phyloP scores from a whole-genome alignment of 2,329 filamentous ascomycete species.

The Rhynchosporium secalis region DNA sequence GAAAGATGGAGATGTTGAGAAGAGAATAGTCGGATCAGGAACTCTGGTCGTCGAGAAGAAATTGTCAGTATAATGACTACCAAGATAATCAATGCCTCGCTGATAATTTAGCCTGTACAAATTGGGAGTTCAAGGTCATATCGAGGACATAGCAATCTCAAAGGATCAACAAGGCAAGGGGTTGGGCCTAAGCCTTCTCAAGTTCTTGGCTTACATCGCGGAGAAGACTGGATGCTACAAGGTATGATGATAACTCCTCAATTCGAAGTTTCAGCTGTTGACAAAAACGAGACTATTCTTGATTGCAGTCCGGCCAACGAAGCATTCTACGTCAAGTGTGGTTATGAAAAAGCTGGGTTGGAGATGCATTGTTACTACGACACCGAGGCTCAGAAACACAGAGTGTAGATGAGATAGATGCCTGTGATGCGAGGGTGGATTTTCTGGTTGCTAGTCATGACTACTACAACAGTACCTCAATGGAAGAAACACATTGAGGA shows the following conservation, averaged over 20 bases:
- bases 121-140: conserved; percentile 83
- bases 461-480: neutral
- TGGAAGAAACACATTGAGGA: neutral
- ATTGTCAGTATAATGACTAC: conserved; percentile 63
- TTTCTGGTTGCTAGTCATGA: neutral
- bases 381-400: conserved; percentile 20
- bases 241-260: conserved; percentile 44
- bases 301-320: conserved; percentile 96
- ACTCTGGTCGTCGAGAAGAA: conserved; percentile 90
- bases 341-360: conserved; percentile 84
- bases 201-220: conserved; percentile 86
- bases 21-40: conserved; percentile 78
- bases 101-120: conserved; percentile 64
- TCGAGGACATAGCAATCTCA: conserved; percentile 94
- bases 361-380: conserved; percentile 94
- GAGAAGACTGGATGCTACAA: conserved; percentile 92
- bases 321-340: conserved; percentile 98
- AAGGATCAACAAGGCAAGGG: conserved; percentile 98
- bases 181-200: conserved; percentile 85
- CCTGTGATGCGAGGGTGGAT: neutral
- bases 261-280: neutral
- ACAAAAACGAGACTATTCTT: conserved; percentile 59
- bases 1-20: conserved; percentile 52
- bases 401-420: conserved; percentile 6
- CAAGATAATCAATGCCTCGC: neutral